phyloP scores from a whole-genome alignment of 257 asterid genomes.

The Ophiorrhiza pumila region DNA sequence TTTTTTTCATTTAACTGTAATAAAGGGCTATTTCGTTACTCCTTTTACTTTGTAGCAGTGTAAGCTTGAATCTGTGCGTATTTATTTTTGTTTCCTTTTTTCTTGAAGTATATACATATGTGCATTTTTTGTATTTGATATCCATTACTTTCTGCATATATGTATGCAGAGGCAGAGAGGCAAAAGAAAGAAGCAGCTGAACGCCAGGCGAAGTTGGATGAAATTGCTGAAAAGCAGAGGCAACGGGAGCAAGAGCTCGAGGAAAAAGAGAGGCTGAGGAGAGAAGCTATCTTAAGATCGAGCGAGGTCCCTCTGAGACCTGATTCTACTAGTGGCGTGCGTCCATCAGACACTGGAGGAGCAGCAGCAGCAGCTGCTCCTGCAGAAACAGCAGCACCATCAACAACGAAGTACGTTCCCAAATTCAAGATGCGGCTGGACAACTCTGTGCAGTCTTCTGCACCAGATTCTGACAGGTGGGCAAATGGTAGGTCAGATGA shows the following conservation, averaged over 20 bases:
- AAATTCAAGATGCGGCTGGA: constrained; percentile 12
- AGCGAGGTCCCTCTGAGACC: constrained; percentile 3
- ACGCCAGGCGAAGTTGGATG: constrained; percentile 31
- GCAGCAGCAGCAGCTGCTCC: constrained; percentile 4
- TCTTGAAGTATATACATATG: background rate
- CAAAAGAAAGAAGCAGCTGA: constrained; percentile 38
- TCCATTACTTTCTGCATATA: background rate
- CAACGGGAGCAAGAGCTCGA: constrained; percentile 29
- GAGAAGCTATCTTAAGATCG: constrained; percentile 19
- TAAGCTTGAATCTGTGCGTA: background rate
- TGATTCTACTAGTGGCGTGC: background rate
- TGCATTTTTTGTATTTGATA: too few species aligned
- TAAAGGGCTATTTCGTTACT: background rate
- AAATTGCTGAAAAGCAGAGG: constrained; percentile 35
- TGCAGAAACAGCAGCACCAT: constrained; percentile 11
- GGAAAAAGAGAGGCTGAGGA: constrained; percentile 23
- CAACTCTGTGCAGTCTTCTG: constrained; percentile 10
- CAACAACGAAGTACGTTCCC: constrained; percentile 25
- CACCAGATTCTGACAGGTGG: constrained; percentile 18
- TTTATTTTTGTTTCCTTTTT: background rate
- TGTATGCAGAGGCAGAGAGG: constrained; percentile 29
- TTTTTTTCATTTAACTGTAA: too few species aligned
- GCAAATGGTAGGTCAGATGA: constrained; percentile 13
- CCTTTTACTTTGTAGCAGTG: background rate
- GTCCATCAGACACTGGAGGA: constrained; percentile 9